Base-by-base conservation (phyloP, 768 basidiomycete species). In the Mycena maculata region DNA sequence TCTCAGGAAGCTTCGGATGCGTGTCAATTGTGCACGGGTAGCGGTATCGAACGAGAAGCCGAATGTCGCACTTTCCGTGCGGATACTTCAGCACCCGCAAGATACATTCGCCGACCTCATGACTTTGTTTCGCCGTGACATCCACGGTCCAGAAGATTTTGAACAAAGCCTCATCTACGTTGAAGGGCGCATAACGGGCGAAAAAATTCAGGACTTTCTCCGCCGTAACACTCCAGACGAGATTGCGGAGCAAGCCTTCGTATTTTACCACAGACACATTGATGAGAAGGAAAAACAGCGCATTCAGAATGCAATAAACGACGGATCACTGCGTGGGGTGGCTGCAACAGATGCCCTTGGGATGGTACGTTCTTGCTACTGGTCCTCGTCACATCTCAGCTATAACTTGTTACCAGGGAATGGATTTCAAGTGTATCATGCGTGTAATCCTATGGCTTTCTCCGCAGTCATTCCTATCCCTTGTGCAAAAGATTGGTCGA, bases 401-500 rank as follows among this genome's bases (percentile, higher is more conserved):
- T 18, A 5, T 36, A n/a, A n/a, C n/a, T 7, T 13, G 33, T 36
- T 53, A 30, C 4, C 36, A 65, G 64, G 64, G 64, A 7, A 42
- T 58, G 22, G 42, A 41, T 30, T 67, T 67, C 31, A 49, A 30
- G 13, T 7, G 18, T 2, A 38, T 67, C 20, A 48, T 45, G 53
- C 59, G 66, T 1, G 52, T 67, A 10, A 33, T 54, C 9, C 11
- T 67, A 13, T 67, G 66, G 66, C 38, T 31, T 3, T 31, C 18
- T 4, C 66, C 66, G 4, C 12, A 25, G 1, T 61, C 66, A 0
- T 54, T 67, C 28, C 52, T n/a, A n/a, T n/a, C n/a, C n/a, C n/a
- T n/a, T n/a, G n/a, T n/a, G n/a, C n/a, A n/a, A n/a, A n/a, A n/a
- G 18, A 55, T 67, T 7, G 66, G 66, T 1, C 66, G 58, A 4